phyloP scores from a whole-genome alignment of 2,329 filamentous ascomycete genomes.

The Talaromyces sp. region DNA sequence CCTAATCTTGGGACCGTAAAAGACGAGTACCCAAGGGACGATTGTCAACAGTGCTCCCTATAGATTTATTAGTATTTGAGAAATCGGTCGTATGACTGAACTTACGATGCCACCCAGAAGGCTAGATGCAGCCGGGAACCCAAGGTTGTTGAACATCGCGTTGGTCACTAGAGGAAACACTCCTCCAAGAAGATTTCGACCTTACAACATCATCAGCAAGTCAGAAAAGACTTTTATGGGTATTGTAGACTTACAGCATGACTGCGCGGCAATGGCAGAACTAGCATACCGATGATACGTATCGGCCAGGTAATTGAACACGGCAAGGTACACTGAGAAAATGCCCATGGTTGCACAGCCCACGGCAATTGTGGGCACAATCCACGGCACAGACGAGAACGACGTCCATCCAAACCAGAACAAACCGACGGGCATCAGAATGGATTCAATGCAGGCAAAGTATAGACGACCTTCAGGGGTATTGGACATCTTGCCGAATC shows the following conservation, averaged over 20 bases:
- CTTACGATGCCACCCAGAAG: constrained; percentile 70
- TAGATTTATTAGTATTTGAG: background rate
- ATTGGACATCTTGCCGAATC: constrained; percentile 43
- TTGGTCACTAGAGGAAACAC: constrained; percentile 74
- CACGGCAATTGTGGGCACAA: constrained; percentile 66
- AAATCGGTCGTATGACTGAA: constrained; percentile 7
- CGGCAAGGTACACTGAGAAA: constrained; percentile 78
- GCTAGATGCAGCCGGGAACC: constrained; percentile 67
- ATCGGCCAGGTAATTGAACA: constrained; percentile 91
- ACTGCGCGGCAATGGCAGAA: constrained; percentile 81
- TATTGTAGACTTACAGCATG: constrained; percentile 56
- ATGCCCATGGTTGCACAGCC: constrained; percentile 79
- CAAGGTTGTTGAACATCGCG: constrained; percentile 69
- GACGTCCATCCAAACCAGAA: constrained; percentile 78
- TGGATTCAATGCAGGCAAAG: constrained; percentile 73
- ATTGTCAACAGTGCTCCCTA: constrained; percentile 60
- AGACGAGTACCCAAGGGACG: constrained; percentile 82
- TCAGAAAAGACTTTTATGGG: background rate
- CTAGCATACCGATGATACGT: constrained; percentile 81
- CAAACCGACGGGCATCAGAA: constrained; percentile 72
- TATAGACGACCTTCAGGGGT: constrained; percentile 76
- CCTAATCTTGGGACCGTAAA: constrained; percentile 74
- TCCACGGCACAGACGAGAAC: constrained; percentile 63
- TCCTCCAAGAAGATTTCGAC: constrained; percentile 75
- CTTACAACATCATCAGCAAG: constrained; percentile 21